Percentiles rank a stretch among this genome's conserved stretches.
These are phyloP conservation scores for Isabelozyma heimii DNA, from an alignment of 805 yeast species.

Conservation along the genomic window DNA sequence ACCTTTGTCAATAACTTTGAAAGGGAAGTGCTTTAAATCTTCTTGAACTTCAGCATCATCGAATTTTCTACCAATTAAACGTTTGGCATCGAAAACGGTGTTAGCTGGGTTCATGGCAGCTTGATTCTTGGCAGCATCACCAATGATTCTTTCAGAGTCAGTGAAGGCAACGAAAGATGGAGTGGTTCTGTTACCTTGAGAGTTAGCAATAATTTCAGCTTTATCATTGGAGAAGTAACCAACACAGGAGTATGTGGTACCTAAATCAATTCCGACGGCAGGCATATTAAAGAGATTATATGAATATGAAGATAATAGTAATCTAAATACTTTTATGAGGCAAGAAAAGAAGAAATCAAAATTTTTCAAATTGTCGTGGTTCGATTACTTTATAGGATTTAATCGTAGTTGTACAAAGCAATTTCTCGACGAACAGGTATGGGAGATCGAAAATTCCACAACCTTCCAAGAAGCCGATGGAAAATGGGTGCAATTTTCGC, in stretches of 20 bases:
- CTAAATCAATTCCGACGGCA: constrained; percentile 86
- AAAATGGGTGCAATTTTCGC: neutral
- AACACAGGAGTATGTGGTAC: constrained; percentile 97
- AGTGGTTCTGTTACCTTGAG: constrained; percentile 98
- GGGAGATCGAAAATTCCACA: too few relatives aligned
- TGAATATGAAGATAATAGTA: neutral
- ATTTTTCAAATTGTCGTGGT: neutral
- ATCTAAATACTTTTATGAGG: neutral
- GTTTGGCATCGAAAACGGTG: constrained; percentile 94
- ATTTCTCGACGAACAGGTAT: too few relatives aligned
- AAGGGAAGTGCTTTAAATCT: constrained; percentile 63
- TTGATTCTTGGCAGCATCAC: constrained; percentile 98
- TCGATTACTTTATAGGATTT: too few relatives aligned
- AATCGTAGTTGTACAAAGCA: too few relatives aligned
- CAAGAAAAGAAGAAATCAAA: neutral
- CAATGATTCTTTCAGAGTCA: constrained; percentile 90
- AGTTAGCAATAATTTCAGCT: constrained; percentile 94
- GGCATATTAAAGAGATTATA: constrained; percentile 11
- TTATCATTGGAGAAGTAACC: constrained; percentile 69
- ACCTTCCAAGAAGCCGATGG: neutral
- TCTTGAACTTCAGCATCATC: constrained; percentile 68
- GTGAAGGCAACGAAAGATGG: constrained; percentile 97
- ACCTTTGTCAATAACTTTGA: constrained; percentile 68
- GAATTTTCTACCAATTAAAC: constrained; percentile 82
- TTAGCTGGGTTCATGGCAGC: constrained; percentile 94